Evolutionary conservation across 2,329 filamentous ascomycete genomes (phyloP).

Genomic region (Colletotrichum noveboracense): DNA sequence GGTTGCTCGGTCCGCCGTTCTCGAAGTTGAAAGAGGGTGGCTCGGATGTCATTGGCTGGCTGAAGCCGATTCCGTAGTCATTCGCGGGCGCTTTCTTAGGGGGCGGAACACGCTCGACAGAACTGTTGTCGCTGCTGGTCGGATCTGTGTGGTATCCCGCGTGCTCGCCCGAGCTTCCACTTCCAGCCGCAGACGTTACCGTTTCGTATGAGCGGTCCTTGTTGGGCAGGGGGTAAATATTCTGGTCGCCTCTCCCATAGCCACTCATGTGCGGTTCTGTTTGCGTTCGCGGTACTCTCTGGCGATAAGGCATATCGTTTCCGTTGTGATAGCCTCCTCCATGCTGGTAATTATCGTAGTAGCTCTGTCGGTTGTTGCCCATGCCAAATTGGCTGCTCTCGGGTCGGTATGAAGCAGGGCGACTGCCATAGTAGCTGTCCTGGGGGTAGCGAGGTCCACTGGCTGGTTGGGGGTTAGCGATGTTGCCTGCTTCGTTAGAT

Average conservation of each 20-base stretch:
- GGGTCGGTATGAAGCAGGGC: constrained; percentile 43
- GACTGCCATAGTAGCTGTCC: constrained; percentile 56
- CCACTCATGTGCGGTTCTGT: constrained; percentile 50
- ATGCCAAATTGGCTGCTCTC: constrained; percentile 47
- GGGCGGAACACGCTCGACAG: constrained; percentile 73
- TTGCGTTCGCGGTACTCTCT: constrained; percentile 46
- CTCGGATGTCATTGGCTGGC: constrained; percentile 47
- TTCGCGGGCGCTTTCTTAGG: constrained; percentile 61
- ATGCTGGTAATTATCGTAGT: constrained; percentile 44
- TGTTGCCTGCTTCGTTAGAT: not conserved
- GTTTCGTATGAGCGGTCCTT: constrained; percentile 88
- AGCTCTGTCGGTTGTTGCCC: constrained; percentile 40
- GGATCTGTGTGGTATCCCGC: constrained; percentile 86
- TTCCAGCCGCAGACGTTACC: constrained; percentile 77
- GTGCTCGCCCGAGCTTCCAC: constrained; percentile 75
- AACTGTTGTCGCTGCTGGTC: constrained; percentile 88
- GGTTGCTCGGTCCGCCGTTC: not conserved
- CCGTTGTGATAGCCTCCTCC: constrained; percentile 32
- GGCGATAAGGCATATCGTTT: constrained; percentile 33
- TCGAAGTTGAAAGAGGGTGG: constrained; percentile 38
- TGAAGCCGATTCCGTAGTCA: constrained; percentile 69
- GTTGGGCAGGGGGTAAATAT: constrained; percentile 59
- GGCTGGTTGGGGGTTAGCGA: constrained; percentile 28
- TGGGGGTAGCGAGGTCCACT: constrained; percentile 52
- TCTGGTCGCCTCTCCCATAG: constrained; percentile 42